Base-by-base conservation (phyloP, 169 alveolate genomes). In the Cryptosporidium tyzzeri region DNA sequence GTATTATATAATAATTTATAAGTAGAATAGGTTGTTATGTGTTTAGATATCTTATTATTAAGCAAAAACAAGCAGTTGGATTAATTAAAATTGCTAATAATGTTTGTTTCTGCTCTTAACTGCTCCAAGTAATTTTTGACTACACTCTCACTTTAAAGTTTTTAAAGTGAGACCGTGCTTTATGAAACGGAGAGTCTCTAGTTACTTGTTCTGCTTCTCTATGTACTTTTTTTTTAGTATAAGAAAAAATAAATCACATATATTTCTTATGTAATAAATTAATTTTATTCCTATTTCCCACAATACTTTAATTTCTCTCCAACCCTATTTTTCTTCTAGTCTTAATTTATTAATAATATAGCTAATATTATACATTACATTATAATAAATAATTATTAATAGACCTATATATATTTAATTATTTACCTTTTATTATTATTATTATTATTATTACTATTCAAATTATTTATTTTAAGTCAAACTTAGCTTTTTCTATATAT, bases 181-280 rank as follows among this genome's bases (percentile, higher is more conserved):
- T 37, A 31, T 31, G 14, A 65, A 37, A 65, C 53, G 50, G 71
- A 65, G 50, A 65, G 71, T 65, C 71, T 65, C n/a, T 29, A 35
- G 71, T 65, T 65, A 65, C 44, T 37, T 65, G 71, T 65, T 18
- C 71, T 65, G 71, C 48, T 31, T 65, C 7, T 39, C 29, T 33
- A 35, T 33, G 50, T 31, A 65, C 55, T 65, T 65, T 9, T 16
- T 26, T 4, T 65, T 31, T 65, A 65, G 44, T 33, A 48, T 65
- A 37, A n/a, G 33, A 35, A 65, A 37, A 65, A 62, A 62, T 5
- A 31, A 65, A 65, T 65, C 71, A 65, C 71, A 65, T 65, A 65
- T 21, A 65, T 65, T n/a, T 65, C 53, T 33, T n/a, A 12, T 6
- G 4, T 33, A 65, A 37, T 33, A 16, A 37, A 65, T 33, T 23